Base-by-base conservation (phyloP, 345 rosid genomes). In the Lepidium sativum region DNA sequence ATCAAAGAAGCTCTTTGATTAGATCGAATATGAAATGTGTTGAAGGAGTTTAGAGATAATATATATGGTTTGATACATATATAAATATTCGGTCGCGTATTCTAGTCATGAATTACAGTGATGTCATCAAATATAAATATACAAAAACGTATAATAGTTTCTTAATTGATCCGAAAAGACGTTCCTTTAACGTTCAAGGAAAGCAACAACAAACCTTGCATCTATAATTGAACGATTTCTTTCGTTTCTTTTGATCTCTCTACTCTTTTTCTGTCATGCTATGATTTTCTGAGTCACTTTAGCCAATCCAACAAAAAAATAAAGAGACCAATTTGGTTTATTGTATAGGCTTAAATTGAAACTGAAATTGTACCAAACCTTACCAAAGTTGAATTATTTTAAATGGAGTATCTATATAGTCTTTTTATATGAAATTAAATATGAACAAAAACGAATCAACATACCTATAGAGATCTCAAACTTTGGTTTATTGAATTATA, bases 131-230 rank as follows among this genome's bases (percentile, higher is more conserved):
- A 54, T 39, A 55, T 54, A 6, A 35, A 44, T 52, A 33, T 39
- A 58, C 39, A 47, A 12, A 39, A 16, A 9, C 3, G 15, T n/a
- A n/a, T n/a, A n/a, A n/a, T 25, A 8, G 57, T 63, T 44, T 55
- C 43, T 63, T 47, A 37, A 34, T 60, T 7, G 37, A 45, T 37
- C 48, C 12, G 8, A 35, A 12, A 45, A 16, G 2, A 55, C 0
- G 6, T 33, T 56, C 7, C 34, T 48, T 6, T 56, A 33, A 64
- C 70, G 65, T 71, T 56, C 57, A 71, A 71, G 54, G 70, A 49
- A 72, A 72, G 76, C 71, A 65, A 72, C 13, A 15, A 31, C 34
- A 47, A 13, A 48, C 42, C 58, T 34, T 42, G 8, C 18, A 53
- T 61, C 31, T 25, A 25, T 5, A 14, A 11, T 16, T 14, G 17